Evolutionary conservation across 1,284 basidiomycete genomes (phyloP).

Genomic region (Sanghuangporus baumii): DNA sequence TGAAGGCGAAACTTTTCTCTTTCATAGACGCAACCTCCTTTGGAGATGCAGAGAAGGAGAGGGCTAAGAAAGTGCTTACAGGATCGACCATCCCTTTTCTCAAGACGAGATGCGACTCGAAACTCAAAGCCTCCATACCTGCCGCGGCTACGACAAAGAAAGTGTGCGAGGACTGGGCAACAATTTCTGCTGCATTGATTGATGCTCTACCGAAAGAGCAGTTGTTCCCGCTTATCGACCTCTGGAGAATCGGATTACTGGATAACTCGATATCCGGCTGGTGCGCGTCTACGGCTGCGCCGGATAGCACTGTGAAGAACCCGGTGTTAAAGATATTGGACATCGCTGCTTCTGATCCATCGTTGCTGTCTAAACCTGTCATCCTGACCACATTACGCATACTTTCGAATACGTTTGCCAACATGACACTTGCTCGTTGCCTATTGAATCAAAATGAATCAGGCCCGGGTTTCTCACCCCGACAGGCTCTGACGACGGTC

Average conservation of each 20-base stretch:
- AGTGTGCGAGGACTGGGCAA: conserved; percentile 36
- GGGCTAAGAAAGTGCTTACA: conserved; percentile 46
- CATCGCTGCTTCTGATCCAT: conserved; percentile 2
- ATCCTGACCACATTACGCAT: conserved; percentile 69
- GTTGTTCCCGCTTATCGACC: conserved; percentile 78
- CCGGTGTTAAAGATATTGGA: conserved; percentile 24
- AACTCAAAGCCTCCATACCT: conserved; percentile 23
- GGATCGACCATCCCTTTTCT: conserved; percentile 57
- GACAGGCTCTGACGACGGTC: conserved; percentile 38
- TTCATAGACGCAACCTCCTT: conserved; percentile 48
- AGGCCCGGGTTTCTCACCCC: conserved; percentile 20
- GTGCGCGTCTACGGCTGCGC: conserved; percentile 33
- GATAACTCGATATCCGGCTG: conserved; percentile 52
- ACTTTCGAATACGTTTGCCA: conserved; percentile 69
- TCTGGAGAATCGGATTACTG: conserved; percentile 77
- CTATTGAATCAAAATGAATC: conserved; percentile 40
- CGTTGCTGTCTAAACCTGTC: conserved; percentile 40
- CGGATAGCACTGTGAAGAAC: conserved; percentile 33
- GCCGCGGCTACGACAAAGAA: conserved; percentile 28
- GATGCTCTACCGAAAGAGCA: conserved; percentile 47
- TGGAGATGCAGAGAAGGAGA: conserved; percentile 30
- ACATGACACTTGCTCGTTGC: conserved; percentile 43
- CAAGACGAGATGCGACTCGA: conserved; percentile 42
- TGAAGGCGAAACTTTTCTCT: conserved; percentile 56
- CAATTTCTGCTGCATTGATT: conserved; percentile 42